Percentiles rank a stretch among this genome's conserved stretches.
Evolutionary conservation across 176 grass and related monocot species (phyloP).

Genomic region (Secale cereale): DNA sequence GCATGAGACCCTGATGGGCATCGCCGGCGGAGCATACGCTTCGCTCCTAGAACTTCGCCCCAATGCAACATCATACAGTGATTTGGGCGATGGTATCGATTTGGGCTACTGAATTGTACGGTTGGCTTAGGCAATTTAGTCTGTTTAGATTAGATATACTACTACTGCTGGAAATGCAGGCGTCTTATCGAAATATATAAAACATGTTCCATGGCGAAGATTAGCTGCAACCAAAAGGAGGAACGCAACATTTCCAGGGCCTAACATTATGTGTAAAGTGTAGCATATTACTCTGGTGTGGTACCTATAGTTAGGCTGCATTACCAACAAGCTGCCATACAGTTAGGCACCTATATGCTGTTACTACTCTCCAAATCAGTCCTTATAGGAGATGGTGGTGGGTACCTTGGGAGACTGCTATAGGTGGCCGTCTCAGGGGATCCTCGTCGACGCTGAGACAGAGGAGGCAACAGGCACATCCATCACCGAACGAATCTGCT

Average conservation of each 20-base stretch:
- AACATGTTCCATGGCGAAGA: background rate
- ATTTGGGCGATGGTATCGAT: background rate
- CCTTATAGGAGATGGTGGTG: background rate
- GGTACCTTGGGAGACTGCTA: background rate
- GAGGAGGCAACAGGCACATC: background rate
- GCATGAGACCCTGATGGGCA: constrained; percentile 28
- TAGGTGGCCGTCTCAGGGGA: background rate
- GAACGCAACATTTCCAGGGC: background rate
- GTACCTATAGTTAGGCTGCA: too few relatives aligned
- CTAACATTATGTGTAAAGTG: background rate
- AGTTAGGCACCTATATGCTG: too few relatives aligned
- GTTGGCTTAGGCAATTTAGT: background rate
- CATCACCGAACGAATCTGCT: background rate
- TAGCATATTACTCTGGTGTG: too few relatives aligned
- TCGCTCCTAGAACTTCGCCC: constrained; percentile 36
- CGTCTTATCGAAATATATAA: background rate
- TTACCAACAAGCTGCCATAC: too few relatives aligned
- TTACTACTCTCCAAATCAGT: background rate
- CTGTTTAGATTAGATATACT: background rate
- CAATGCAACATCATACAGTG: background rate
- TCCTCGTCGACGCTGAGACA: background rate
- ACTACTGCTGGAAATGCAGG: background rate
- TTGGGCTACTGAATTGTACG: background rate
- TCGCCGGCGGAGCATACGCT: constrained; percentile 27
- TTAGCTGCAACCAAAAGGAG: background rate